phyloP scores from a whole-genome alignment of 768 basidiomycete genomes.

The Rhodosporidiobolus sp. region DNA sequence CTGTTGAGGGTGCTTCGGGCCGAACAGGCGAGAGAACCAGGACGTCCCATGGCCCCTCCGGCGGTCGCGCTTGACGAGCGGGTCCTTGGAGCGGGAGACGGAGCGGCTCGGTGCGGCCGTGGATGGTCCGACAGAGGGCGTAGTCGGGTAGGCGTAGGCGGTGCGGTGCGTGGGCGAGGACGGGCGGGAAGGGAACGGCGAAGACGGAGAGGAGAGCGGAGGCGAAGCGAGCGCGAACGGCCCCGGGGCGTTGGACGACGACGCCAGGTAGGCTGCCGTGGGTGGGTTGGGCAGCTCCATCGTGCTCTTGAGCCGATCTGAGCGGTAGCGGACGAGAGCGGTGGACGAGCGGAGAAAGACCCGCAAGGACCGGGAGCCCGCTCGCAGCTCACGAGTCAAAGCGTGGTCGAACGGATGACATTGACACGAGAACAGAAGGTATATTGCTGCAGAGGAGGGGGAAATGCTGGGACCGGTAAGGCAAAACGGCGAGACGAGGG shows the following conservation, averaged over 20 bases:
- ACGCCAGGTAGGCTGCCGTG: constrained; percentile 1
- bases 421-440: background rate
- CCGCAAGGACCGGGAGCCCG: too few species aligned
- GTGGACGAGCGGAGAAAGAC: too few species aligned
- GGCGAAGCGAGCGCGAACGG: background rate
- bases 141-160: constrained; percentile 13
- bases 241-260: background rate
- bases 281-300: constrained; percentile 16
- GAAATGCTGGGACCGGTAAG: background rate
- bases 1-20: too few species aligned
- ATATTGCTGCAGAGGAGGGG: background rate
- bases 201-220: background rate
- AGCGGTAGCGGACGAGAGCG: too few species aligned
- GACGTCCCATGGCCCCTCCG: background rate
- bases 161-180: constrained; percentile 1
- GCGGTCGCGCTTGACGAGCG: constrained; percentile 22
- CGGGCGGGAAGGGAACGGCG: constrained; percentile 22
- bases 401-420: too few species aligned
- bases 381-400: too few species aligned
- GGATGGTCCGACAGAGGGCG: background rate
- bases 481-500: background rate
- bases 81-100: constrained; percentile 14
- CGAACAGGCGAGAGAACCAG: background rate
- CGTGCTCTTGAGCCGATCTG: too few species aligned
- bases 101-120: background rate